Percentiles rank a stretch among this genome's conserved stretches.
Conservation (phyloP, 2,329 filamentous ascomycete species). For the Sporothrix euskadiensis region DNA sequence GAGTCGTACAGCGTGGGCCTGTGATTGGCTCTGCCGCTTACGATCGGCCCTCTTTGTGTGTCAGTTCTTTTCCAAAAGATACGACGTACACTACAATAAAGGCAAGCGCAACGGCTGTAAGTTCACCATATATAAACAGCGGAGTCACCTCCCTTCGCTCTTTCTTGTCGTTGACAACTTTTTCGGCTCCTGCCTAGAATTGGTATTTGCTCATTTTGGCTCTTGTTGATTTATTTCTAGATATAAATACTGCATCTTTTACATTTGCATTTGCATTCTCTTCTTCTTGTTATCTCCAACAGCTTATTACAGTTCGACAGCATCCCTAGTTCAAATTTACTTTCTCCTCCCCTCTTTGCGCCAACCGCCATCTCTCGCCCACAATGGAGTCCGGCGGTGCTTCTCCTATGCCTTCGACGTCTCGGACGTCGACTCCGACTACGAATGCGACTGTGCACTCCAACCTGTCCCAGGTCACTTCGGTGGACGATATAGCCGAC, state of each 20-base stretch:
- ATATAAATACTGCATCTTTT: neutral
- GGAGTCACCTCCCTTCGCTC: neutral
- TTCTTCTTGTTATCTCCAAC: neutral
- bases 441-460: constrained; percentile 16
- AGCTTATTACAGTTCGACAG: neutral
- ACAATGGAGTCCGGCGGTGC: constrained; percentile 47
- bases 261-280: neutral
- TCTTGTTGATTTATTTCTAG: neutral
- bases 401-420: constrained; percentile 40
- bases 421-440: constrained; percentile 39
- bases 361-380: constrained; percentile 2
- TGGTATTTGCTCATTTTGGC: neutral
- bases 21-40: constrained; percentile 25
- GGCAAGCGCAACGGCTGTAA: neutral
- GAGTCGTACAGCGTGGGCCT: neutral
- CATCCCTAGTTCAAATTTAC: neutral
- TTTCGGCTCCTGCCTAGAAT: neutral
- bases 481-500: constrained; percentile 34
- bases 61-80: neutral
- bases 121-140: neutral
- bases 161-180: neutral
- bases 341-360: constrained; percentile 21
- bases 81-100: neutral
- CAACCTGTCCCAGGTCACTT: constrained; percentile 27
- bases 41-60: constrained; percentile 12